Percentiles rank a stretch among this genome's conserved stretches.
phyloP scores from a whole-genome alignment of 1,284 basidiomycete genomes.

The Taiwanofungus camphoratus region DNA sequence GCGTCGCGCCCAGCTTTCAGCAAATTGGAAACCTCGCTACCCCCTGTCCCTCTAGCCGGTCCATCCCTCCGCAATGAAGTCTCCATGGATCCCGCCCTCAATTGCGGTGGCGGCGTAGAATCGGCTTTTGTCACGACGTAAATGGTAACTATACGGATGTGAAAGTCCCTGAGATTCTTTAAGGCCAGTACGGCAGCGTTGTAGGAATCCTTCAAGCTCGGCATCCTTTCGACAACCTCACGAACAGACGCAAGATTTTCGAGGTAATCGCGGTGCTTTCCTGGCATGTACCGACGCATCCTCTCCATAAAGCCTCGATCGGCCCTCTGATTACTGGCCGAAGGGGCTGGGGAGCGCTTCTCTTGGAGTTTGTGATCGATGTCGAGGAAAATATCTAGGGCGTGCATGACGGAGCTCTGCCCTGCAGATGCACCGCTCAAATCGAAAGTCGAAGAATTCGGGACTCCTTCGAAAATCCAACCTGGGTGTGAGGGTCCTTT shows the following conservation, averaged over 20 bases:
- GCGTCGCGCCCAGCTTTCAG: slow-evolving; percentile 88
- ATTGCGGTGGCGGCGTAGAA: slow-evolving; percentile 48
- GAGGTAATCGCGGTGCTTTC: slow-evolving; percentile 68
- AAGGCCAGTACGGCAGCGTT: slow-evolving; percentile 75
- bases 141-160: slow-evolving; percentile 84
- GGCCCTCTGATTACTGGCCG: slow-evolving; percentile 55
- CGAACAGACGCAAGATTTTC: slow-evolving; percentile 51
- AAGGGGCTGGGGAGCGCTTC: slow-evolving; percentile 64
- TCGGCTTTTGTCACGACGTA: slow-evolving; percentile 79
- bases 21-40: slow-evolving; percentile 75
- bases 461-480: slow-evolving; percentile 86
- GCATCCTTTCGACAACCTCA: slow-evolving; percentile 48
- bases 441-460: slow-evolving; percentile 49
- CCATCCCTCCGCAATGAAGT: slow-evolving; percentile 34
- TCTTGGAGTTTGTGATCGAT: slow-evolving; percentile 79
- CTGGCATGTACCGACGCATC: slow-evolving; percentile 80
- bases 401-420: slow-evolving; percentile 88
- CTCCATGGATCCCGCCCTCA: slow-evolving; percentile 41
- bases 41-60: slow-evolving; percentile 80
- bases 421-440: slow-evolving; percentile 90
- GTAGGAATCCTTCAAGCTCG: slow-evolving; percentile 66
- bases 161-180: slow-evolving; percentile 78
- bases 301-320: slow-evolving; percentile 75
- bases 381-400: slow-evolving; percentile 76
- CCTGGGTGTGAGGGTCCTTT: slow-evolving; percentile 34